These are phyloP conservation scores for Lablab purpureus DNA, from an alignment of 306 rosid genomes.

Conservation along the genomic window DNA sequence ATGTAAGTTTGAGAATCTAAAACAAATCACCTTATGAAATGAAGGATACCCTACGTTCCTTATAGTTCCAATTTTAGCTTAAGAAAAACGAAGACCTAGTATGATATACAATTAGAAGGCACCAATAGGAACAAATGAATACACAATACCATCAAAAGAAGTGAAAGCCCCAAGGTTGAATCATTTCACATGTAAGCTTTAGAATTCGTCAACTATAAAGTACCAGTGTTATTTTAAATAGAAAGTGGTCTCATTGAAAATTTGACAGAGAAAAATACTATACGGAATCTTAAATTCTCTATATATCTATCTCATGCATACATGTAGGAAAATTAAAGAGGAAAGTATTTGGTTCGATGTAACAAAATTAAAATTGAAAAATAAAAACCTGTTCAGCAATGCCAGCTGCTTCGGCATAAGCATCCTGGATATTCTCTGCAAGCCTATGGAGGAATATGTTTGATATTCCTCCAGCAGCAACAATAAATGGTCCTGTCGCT, in stretches of 20 bases:
- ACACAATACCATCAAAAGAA: slow-evolving; percentile 13
- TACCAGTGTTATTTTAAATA: slow-evolving; percentile 6
- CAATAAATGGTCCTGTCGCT: slow-evolving; percentile 97
- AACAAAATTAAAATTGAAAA: slow-evolving; percentile 24
- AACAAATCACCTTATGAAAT: too few relatives aligned
- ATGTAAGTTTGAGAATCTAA: too few relatives aligned
- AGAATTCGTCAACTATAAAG: slow-evolving; percentile 4
- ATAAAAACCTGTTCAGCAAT: slow-evolving; percentile 94
- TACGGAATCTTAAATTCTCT: slow-evolving; percentile 28
- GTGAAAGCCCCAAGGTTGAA: slow-evolving; percentile 10
- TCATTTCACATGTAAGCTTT: slow-evolving; percentile 21
- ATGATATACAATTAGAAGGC: not conserved
- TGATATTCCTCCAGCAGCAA: slow-evolving; percentile 99
- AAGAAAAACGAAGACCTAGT: slow-evolving; percentile 4
- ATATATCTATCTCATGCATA: not conserved
- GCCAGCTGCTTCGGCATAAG: slow-evolving; percentile 99
- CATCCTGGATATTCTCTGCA: slow-evolving; percentile 99
- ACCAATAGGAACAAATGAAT: slow-evolving; percentile 32
- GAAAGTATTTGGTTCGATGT: slow-evolving; percentile 32
- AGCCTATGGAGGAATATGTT: slow-evolving; percentile 99
- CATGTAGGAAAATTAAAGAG: slow-evolving; percentile 11
- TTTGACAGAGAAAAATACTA: slow-evolving; percentile 3
- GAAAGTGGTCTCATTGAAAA: slow-evolving; percentile 34
- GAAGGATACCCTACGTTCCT: too few relatives aligned
- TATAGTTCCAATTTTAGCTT: not conserved